Evolutionary conservation across 2,329 filamentous ascomycete genomes (phyloP).

Genomic region (Xylaria polymorpha): DNA sequence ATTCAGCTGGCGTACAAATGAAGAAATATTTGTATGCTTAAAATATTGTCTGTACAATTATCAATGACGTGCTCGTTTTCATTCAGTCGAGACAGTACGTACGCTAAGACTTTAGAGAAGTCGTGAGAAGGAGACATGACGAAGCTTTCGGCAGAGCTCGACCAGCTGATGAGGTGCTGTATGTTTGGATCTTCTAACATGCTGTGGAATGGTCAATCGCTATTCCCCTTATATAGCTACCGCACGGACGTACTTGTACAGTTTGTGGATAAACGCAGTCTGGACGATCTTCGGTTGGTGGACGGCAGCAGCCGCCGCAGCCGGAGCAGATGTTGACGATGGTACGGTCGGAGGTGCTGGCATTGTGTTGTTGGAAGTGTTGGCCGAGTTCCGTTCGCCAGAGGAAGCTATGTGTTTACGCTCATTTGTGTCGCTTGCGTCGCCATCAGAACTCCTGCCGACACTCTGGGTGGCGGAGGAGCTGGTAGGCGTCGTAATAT

Average conservation of each 20-base stretch:
- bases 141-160: constrained; percentile 91
- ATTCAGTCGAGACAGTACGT: constrained; percentile 46
- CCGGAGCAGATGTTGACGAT: constrained; percentile 53
- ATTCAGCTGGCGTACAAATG: constrained; percentile 96
- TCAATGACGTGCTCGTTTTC: constrained; percentile 40
- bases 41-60: constrained; percentile 83
- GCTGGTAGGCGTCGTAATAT: constrained; percentile 66
- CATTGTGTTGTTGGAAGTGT: constrained; percentile 58
- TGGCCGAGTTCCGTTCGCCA: constrained; percentile 53
- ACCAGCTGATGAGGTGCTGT: constrained; percentile 97
- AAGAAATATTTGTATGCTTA: constrained; percentile 99
- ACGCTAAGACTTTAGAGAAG: constrained; percentile 98
- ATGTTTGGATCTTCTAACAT: constrained; percentile 97
- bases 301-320: constrained; percentile 76
- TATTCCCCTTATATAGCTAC: background rate
- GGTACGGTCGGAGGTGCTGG: constrained; percentile 47
- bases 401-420: constrained; percentile 54
- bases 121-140: constrained; percentile 98
- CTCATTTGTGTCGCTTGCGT: constrained; percentile 53
- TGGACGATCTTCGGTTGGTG: constrained; percentile 98
- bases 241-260: constrained; percentile 82
- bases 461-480: constrained; percentile 57
- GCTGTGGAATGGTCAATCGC: constrained; percentile 61
- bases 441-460: constrained; percentile 59
- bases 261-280: constrained; percentile 98